These are phyloP conservation scores for Kwoniella sp. DNA, from an alignment of 768 basidiomycete genomes.

Conservation along the genomic window DNA sequence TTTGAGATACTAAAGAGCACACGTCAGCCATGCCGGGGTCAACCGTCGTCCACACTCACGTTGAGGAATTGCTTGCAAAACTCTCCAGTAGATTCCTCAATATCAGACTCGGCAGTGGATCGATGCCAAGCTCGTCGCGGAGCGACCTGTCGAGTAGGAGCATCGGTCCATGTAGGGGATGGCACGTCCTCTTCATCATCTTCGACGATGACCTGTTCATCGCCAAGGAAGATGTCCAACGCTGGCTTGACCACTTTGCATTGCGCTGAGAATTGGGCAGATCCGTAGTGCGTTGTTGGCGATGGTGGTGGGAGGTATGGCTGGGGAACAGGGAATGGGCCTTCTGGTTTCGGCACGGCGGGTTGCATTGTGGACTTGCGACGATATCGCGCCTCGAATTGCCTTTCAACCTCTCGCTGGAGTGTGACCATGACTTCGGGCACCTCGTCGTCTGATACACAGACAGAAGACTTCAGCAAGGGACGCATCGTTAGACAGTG, in stretches of 20 bases:
- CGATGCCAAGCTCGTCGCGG: slow-evolving; percentile 7
- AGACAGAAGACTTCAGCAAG: not conserved
- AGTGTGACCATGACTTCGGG: slow-evolving; percentile 14
- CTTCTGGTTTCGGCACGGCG: not conserved
- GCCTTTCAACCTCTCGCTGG: slow-evolving; percentile 9
- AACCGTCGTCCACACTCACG: not conserved
- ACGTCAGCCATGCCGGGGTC: not conserved
- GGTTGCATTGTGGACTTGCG: not conserved
- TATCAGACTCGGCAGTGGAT: not conserved
- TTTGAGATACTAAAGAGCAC: slow-evolving; percentile 4
- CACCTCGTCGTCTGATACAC: slow-evolving; percentile 9
- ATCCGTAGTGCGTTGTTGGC: not conserved
- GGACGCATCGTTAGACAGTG: not conserved
- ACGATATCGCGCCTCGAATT: slow-evolving; percentile 5
- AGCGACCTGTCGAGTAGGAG: not conserved
- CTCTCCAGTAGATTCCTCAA: slow-evolving; percentile 8
- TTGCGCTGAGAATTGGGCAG: not conserved
- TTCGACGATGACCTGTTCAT: not conserved
- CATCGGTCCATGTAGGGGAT: slow-evolving; percentile 3
- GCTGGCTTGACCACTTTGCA: not conserved
- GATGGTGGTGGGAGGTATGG: slow-evolving; percentile 4
- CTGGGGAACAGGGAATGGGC: slow-evolving; percentile 10
- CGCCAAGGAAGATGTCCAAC: not conserved
- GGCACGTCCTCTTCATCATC: slow-evolving; percentile 5
- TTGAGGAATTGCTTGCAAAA: slow-evolving; percentile 17